Base-by-base conservation (phyloP, 805 yeast species). In the Kodamaea kakaduensis region DNA sequence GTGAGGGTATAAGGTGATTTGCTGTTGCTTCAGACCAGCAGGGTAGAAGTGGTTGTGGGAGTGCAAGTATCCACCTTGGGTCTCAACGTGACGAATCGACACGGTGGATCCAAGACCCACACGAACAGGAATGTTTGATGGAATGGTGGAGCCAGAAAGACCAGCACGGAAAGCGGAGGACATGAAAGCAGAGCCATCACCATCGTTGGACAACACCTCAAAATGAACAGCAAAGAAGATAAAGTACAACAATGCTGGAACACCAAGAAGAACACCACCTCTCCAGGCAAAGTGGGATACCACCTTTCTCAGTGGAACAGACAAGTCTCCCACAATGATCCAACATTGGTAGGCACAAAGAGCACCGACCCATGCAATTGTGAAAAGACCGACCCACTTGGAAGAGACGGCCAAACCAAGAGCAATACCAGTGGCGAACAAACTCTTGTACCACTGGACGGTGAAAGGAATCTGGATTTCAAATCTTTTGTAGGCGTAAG, bases 341-440 rank as follows among this genome's bases (percentile, higher is more conserved):
- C 89, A 82, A 44, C 84, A 50, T 49, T 79, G 82, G 55, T 72
- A 64, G 12, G 73, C 54, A 51, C 83, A 81, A 39, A 73, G 56
- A 2, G 70, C 34, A 34, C 93, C 94, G 41, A 78, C 72, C 90
- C 90, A 84, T 3, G 82, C 82, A 38, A 84, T 54, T 13, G 94
- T 84, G 62, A 84, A 84, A 25, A 84, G 61, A 43, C 94, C 94
- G 30, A 84, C 93, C 93, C 93, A 84, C 59, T 84, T 84, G 20
- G 89, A 77, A 16, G 84, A 74, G 14, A 78, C 61, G 3, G 93
- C 83, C 39, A 83, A 64, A 35, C 93, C 94, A 39, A 84, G 61
- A n/a, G 78, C 77, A 35, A 80, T 54, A 46, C 84, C 84, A 27
- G 85, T 70, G n/a, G 79, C 69, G 18, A 77, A 17, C 46, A 84